Base-by-base conservation (phyloP, 2,329 filamentous ascomycete genomes). In the Corniculantispora saksenae region DNA sequence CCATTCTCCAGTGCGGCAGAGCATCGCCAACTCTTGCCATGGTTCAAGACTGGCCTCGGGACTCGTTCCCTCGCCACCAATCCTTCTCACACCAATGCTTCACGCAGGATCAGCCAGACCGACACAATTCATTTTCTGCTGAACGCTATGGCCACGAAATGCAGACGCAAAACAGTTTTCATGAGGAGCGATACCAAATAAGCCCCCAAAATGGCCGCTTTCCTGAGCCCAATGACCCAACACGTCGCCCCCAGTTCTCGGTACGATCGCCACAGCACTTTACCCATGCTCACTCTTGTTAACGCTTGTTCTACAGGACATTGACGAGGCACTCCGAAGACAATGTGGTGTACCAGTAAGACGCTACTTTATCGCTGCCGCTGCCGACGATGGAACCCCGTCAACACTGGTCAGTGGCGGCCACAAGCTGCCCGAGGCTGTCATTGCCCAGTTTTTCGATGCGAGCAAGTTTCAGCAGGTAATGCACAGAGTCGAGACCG, bases 361-460 rank as follows among this genome's bases (percentile, higher is more conserved):
- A 60, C 77, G 77, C 66, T 87, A 83, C 70, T 86, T 87, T 67
- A 77, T 87, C 40, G 83, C 81, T 13, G 80, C 80, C 2, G 75
- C 85, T 48, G 75, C 79, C 43, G 82, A 85, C 32, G 82, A 84
- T 65, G 82, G 82, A 23, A 76, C 78, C 19, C 70, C 78, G 1
- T 77, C 78, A 64, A 83, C 79, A 3, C 84, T 83, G 63, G 77
- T 80, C 3, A 81, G 81, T 3, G 81, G 82, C 0, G 75, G 77
- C 19, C 72, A 75, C 48, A 74, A 74, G 23, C 70, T 79, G 63
- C 68, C 78, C 65, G 75, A 80, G 65, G 70, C 76, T 61, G 70
- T 79, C 61, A 72, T 82, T 56, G 73, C 74, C 2, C 77, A 78
- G 25, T 84, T 86, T 65, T 85, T 86, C 67, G 74, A 82, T 55